These are phyloP conservation scores for Eucalyptus regnans DNA, from an alignment of 345 rosid species.

Conservation along the genomic window DNA sequence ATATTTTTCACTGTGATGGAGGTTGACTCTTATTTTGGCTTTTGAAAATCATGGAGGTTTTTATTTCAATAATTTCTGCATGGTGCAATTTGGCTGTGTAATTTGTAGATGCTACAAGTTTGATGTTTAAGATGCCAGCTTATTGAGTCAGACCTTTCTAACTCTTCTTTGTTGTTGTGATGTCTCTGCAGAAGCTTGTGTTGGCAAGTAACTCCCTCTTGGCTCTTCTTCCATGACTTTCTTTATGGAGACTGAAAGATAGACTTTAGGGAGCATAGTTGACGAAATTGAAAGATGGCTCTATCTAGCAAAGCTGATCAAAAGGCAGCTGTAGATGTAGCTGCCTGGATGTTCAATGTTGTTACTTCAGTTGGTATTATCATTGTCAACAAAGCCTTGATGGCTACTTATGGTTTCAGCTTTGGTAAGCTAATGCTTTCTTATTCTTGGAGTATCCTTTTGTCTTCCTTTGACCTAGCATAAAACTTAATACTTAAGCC, in stretches of 20 bases:
- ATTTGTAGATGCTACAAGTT: background rate
- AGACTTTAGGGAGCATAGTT: background rate
- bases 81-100: background rate
- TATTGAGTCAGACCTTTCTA: background rate
- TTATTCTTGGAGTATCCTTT: background rate
- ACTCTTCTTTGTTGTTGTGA: background rate
- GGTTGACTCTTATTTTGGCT: background rate
- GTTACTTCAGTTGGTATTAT: conserved; percentile 97
- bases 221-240: background rate
- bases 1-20: background rate
- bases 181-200: background rate
- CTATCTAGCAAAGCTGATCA: conserved; percentile 58
- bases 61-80: background rate
- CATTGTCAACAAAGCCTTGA: conserved; percentile 89
- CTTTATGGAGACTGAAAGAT: background rate
- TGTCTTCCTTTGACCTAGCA: background rate
- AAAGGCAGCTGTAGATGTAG: conserved; percentile 87
- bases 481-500: background rate
- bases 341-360: conserved; percentile 98
- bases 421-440: conserved; percentile 42
- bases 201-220: background rate
- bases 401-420: conserved; percentile 96
- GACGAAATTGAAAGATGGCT: conserved; percentile 36
- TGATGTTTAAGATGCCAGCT: background rate
- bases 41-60: background rate